Evolutionary conservation across 2,329 filamentous ascomycete species (phyloP), one percentile per base, ranked within the genome.

Genomic region (Elsinoe necatrix): DNA sequence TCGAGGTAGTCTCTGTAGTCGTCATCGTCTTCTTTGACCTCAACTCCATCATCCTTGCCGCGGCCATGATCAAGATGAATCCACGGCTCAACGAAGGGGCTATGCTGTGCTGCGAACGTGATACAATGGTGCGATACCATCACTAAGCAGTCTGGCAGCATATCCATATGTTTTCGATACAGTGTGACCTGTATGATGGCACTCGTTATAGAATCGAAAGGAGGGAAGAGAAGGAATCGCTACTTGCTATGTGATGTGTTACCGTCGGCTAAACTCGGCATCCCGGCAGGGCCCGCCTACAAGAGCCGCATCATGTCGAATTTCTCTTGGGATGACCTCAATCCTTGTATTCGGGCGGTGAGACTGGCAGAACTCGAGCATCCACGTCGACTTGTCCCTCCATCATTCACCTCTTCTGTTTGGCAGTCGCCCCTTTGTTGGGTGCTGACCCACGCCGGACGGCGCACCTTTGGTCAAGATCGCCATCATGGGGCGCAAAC

Each of bases 401-500:
- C 18, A 14, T 25, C 12, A 12, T 11, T 21, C 29, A 20, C 31
- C 29, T 52, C n/a, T 52, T 31, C 25, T 12, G 34, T 25, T 11
- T 18, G 45, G 25, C 20, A 37, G 48, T 52, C 48, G 31, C 48
- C 39, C 42, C 54, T 48, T 48, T 20, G 41, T 18, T 56, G 54
- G 54, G 54, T 47, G 41, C 41, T 31, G 42, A 42, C 54, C 41
- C 54, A 35, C 25, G 16, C 7, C 21, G 7, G 41, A 18, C 20
- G 18, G 21, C 20, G 12, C 16, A 21, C 7, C 14, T 21, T 7
- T 9, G 21, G 16, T 37, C 7, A 21, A 14, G 11, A 20, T n/a
- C 29, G 42, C 27, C 39, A 47, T 21, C 35, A 92, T 92, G 89
- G 89, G 89, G 69, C 82, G 89, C 68, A 85, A 86, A 73, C 89